Base-by-base conservation (phyloP, 139 green algal species). In the Penium margaritaceum region DNA sequence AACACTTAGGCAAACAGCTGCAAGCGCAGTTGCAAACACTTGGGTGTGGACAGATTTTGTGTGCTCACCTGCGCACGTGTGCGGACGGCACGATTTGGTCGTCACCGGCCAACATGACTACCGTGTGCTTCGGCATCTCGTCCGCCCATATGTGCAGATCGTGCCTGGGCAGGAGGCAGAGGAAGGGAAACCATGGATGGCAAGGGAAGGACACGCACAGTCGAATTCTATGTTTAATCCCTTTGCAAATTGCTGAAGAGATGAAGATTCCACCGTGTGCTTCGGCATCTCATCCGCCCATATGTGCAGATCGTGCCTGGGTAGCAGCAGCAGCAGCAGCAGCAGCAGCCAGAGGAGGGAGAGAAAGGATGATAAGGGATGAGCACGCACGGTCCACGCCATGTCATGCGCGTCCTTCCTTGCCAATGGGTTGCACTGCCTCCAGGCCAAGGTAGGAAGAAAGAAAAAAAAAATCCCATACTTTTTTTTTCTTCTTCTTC, bases 1-100 rank as follows among this genome's bases (percentile, higher is more conserved):
- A n/a, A n/a, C n/a, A n/a, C n/a, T n/a, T n/a, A n/a, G n/a, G n/a
- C n/a, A n/a, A n/a, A n/a, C n/a, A n/a, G n/a, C n/a, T n/a, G n/a
- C n/a, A n/a, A n/a, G n/a, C n/a, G n/a, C n/a, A n/a, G n/a, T n/a
- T n/a, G n/a, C n/a, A 39, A 14, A 64, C 9, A 12, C 9, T 24
- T 36, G 55, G 30, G 15, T 9, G 30, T 7, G 55, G 7, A 64
- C 9, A 34, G 29, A n/a, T n/a, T n/a, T n/a, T n/a, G 55, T 7
- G 35, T 21, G 41, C 64, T 72, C 43, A 75, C 67, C 15, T 75
- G 3, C 39, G 36, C 5, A 75, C 67, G 6, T 75, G 17, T 29
- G 30, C 34, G 19, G 67, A 63, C 17, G 67, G 67, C n/a, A 75
- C 67, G n/a, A 75, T 75, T 36, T 33, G 3, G 37, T 75, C 67